Base-by-base conservation (phyloP, 768 basidiomycete species). In the Naganishia kalamii region DNA sequence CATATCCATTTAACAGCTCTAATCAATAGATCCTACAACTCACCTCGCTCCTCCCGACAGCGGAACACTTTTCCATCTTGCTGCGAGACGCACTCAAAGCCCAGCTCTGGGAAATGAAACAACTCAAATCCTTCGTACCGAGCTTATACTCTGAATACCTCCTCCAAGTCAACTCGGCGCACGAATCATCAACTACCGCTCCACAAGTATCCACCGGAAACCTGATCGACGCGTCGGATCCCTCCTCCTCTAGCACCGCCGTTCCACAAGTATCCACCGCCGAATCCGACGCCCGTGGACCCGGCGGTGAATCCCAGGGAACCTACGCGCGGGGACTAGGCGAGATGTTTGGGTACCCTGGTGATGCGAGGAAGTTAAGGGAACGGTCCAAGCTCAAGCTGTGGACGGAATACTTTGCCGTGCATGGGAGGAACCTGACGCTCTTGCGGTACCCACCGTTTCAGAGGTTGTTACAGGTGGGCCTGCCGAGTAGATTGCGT, bases 401-500 rank as follows among this genome's bases (percentile, higher is more conserved):
- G 17, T 99, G 94, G 94, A 87, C 87, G 13, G 84, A 85, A 35
- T 98, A 98, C 76, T 82, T 97, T 23, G 82, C 83, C 71, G 90
- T 84, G 3, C 92, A 97, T 72, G 96, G 96, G 23, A 87, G 96
- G 27, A 92, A 92, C 73, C 82, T 98, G n/a, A 93, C 96, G 74
- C 72, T 98, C 29, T 81, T 98, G 21, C 89, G 94, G 33, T 99
- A 97, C 77, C 94, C 96, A 0, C 88, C 93, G 77, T 92, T 91
- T 74, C 96, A 93, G 44, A 88, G 96, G n/a, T 84, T 99, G 29
- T 88, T 98, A 1, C 94, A 96, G 79, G 94, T 98, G 60, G 96
- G 96, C 50, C 82, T 99, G 3, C 96, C 96, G 1, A 96, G 93
- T 71, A 83, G 92, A 19, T 82, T 99, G 10, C 85, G 96, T 25